Conservation (phyloP, 2,329 filamentous ascomycete species). For the Epichloe sp. region DNA sequence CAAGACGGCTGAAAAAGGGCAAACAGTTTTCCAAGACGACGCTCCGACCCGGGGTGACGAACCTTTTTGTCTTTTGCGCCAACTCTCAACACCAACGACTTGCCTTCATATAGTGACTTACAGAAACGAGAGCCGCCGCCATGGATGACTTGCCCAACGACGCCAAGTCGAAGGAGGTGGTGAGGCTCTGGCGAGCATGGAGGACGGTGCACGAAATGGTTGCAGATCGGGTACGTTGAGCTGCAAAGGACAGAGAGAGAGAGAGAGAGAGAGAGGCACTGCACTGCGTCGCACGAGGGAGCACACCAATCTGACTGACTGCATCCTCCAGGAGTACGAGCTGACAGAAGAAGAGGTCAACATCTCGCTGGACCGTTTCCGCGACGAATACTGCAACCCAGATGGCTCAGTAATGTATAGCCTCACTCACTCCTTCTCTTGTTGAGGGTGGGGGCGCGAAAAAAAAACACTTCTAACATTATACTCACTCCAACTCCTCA, state of each 20-base stretch:
- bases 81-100: constrained; percentile 1
- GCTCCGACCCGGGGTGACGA: background rate
- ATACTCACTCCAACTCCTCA: constrained; percentile 22
- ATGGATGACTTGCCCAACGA: constrained; percentile 35
- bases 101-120: background rate
- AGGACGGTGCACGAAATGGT: constrained; percentile 93
- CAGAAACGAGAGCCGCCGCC: constrained; percentile 4
- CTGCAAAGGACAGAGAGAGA: background rate
- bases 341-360: constrained; percentile 79
- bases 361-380: constrained; percentile 75
- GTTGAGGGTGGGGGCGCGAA: no score
- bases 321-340: constrained; percentile 67
- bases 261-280: no score
- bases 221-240: constrained; percentile 59
- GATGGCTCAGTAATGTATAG: constrained; percentile 66
- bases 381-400: constrained; percentile 53
- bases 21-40: background rate
- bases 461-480: background rate
- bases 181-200: constrained; percentile 85
- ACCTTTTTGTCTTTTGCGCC: background rate
- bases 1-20: background rate
- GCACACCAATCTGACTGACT: background rate
- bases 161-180: constrained; percentile 38
- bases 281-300: no score
- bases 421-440: background rate